phyloP scores from a whole-genome alignment of 2,329 filamentous ascomycete species.

The Diplocarpon mali region DNA sequence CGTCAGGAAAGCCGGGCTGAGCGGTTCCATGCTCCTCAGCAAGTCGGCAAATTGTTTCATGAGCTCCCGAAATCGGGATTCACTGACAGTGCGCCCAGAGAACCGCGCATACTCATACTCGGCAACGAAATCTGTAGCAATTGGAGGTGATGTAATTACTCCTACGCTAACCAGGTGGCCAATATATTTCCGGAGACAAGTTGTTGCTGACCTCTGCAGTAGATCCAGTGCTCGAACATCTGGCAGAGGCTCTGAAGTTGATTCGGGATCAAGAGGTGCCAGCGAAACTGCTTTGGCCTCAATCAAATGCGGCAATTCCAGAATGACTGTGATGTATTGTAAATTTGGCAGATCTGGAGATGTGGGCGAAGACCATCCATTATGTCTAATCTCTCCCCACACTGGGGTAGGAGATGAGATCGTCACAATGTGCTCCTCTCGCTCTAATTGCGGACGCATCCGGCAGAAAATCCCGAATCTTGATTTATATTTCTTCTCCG shows the following conservation, averaged over 20 bases:
- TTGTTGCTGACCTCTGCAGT: conserved; percentile 57
- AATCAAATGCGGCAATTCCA: conserved; percentile 78
- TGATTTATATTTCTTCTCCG: too few relatives aligned
- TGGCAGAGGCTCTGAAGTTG: conserved; percentile 35
- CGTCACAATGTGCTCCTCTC: conserved; percentile 14
- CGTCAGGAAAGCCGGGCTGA: conserved; percentile 17
- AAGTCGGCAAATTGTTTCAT: conserved; percentile 81
- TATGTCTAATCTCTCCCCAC: conserved; percentile 79
- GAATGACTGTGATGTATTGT: conserved; percentile 72
- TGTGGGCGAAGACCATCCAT: conserved; percentile 77
- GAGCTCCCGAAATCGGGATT: conserved; percentile 60
- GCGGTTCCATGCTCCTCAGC: conserved; percentile 59
- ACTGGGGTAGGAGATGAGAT: conserved; percentile 27
- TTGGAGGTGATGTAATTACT: conserved; percentile 45
- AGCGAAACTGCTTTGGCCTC: conserved; percentile 89
- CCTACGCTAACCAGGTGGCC: conserved; percentile 56
- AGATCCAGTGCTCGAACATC: conserved; percentile 59
- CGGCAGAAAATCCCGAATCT: conserved; percentile 4
- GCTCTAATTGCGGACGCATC: conserved; percentile 7
- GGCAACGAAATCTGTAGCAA: conserved; percentile 52
- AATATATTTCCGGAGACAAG: conserved; percentile 73
- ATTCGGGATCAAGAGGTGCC: conserved; percentile 45
- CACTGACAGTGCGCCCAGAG: conserved; percentile 56
- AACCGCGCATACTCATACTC: conserved; percentile 81
- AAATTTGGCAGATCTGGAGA: conserved; percentile 65